Evolutionary conservation across 352 stramenopile genomes (phyloP), one percentile per base, ranked within the genome.

Genomic region (Phytophthora palmivora): DNA sequence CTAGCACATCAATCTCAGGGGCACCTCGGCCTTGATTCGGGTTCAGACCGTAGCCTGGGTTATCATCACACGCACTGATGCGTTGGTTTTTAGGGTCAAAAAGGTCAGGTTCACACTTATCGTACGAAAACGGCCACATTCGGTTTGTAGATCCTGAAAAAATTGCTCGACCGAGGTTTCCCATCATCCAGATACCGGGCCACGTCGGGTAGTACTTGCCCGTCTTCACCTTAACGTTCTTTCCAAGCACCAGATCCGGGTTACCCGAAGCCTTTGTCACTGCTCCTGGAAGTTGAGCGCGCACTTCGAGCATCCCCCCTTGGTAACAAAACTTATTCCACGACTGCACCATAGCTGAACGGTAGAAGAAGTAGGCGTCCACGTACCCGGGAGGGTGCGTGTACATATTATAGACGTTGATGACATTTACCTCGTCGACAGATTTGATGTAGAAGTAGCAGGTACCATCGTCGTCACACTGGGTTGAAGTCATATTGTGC

Each of bases 241-340:
- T 63, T 32, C 68, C 72, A 1, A 48, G 30, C 0, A 79, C 11
- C 6, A 84, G 18, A 19, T 87, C 73, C 2, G 78, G 78, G 19
- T 87, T 87, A 0, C 55, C 71, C 0, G 72, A 76, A 6, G 64
- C 49, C 4, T 41, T 82, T 22, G 87, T 76, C 1, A 88, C 69
- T n/a, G 91, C 88, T 2, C 92, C 93, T 0, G 93, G 95, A 4
- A 98, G 76, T 51, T 96, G 89, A 0, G 87, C 82, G 36, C 83
- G 73, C 8, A 97, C 71, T 60, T 98, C 92, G 24, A 97, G 61
- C 58, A 98, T 87, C 4, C 94, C 94, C 5, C 95, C 95, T 16
- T 96, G 96, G 62, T 97, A 97, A 69, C 93, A 98, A 58, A 98
- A 98, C 52, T 97, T 97, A 62, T 97, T 97, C 93, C 93, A 98